Base-by-base conservation (phyloP, 176 grass and related monocot species). In the Cenchrus fungigraminus region DNA sequence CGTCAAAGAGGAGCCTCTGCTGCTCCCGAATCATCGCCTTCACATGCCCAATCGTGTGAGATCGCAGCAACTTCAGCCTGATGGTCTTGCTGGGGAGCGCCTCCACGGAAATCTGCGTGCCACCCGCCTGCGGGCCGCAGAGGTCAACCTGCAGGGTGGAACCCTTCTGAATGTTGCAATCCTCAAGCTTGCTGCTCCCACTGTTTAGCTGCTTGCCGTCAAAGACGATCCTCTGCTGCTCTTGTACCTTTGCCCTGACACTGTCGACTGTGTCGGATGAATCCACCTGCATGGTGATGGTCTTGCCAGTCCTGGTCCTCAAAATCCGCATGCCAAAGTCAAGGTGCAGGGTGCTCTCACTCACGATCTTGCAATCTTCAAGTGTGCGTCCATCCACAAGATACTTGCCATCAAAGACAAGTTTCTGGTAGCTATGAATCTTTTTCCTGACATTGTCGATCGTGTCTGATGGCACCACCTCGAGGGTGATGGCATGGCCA, bases 1-100 rank as follows among this genome's bases (percentile, higher is more conserved):
- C 32, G 15, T 5, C 47, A 69, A 81, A 81, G 31, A 69, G 6
- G 19, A 81, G 79, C 11, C 64, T 20, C 32, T 81, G 49, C 50
- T 69, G 19, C 3, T 81, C 31, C 20, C 22, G 64, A 68, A 67
- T 37, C 19, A 43, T 16, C 1, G 10, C 49, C 65, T 69, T 67
- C 31, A 56, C 52, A n/a, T 44, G 11, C 6, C 28, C 29, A n/a
- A 79, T 66, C 8, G 25, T 79, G 6, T 20, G 49, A 2, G 78
- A 68, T 4, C 3, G 4, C 16, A 11, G 4, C 12, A 53, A 0
- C n/a, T 14, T 14, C 4, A 73, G n/a, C 46, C 12, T 73, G 45
- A 73, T 73, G 20, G 70, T 73, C 9, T 73, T 47, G 46, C 70
- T 51, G n/a, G 70, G 20, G 22, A 13, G 11, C 5, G 46, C 12